phyloP scores from a whole-genome alignment of 257 asterid genomes.

The Ballota nigra region DNA sequence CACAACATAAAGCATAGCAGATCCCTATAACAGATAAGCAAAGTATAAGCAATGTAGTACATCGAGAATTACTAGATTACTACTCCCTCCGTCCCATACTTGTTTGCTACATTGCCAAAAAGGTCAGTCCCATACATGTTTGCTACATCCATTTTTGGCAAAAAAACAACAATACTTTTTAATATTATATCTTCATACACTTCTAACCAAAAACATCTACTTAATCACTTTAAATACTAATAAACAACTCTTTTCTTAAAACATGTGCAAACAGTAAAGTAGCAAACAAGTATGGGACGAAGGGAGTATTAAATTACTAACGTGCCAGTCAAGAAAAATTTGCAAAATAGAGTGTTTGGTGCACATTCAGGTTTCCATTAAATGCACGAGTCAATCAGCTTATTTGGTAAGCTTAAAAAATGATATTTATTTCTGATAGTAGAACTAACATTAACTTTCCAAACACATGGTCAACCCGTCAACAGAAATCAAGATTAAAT shows the following conservation, averaged over 20 bases:
- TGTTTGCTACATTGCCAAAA: too few relatives aligned
- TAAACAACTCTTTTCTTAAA: too few relatives aligned
- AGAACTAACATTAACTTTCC: neutral
- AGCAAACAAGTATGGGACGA: too few relatives aligned
- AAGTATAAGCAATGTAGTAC: neutral
- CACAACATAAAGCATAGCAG: too few relatives aligned
- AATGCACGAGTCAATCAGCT: constrained; percentile 8
- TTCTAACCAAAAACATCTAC: too few relatives aligned
- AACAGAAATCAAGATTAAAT: constrained; percentile 1
- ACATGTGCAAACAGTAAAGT: too few relatives aligned
- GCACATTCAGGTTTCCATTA: neutral
- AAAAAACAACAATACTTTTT: too few relatives aligned
- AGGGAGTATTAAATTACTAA: neutral
- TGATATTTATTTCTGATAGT: neutral
- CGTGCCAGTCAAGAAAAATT: neutral
- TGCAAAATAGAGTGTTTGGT: neutral
- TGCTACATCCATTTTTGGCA: too few relatives aligned
- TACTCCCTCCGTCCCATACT: too few relatives aligned
- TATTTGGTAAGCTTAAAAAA: neutral
- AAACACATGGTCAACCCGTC: neutral
- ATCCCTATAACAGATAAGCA: neutral
- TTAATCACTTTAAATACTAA: too few relatives aligned
- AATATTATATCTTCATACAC: too few relatives aligned
- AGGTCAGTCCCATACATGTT: too few relatives aligned
- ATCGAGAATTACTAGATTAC: neutral